Percentiles rank a stretch among this genome's conserved stretches.
Conservation (phyloP, 768 basidiomycete species). For the Lactifluus rugatus region DNA sequence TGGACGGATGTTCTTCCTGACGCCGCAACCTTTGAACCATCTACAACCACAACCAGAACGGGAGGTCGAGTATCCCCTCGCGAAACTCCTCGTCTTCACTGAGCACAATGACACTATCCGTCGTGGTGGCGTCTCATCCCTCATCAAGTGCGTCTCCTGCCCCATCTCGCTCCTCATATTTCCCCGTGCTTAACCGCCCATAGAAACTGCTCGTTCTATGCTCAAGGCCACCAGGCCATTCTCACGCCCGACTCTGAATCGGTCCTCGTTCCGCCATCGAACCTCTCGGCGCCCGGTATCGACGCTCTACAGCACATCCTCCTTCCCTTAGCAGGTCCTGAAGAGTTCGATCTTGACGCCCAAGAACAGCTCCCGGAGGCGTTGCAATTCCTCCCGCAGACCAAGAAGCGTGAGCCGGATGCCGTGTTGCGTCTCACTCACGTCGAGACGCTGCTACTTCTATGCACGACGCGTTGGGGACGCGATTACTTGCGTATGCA, state of each 20-base stretch:
- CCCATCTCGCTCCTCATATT: background rate
- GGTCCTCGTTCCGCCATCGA: conserved; percentile 50
- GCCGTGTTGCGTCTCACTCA: conserved; percentile 65
- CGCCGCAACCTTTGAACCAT: conserved; percentile 47
- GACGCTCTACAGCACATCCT: conserved; percentile 79
- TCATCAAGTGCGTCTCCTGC: conserved; percentile 56
- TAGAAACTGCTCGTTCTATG: conserved; percentile 75
- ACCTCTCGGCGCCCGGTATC: conserved; percentile 58
- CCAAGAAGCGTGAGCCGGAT: conserved; percentile 79
- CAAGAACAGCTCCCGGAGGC: conserved; percentile 79
- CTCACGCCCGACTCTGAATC: conserved; percentile 52
- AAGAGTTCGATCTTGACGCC: conserved; percentile 90
- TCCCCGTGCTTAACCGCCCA: conserved; percentile 12
- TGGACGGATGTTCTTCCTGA: conserved; percentile 74
- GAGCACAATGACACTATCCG: conserved; percentile 84
- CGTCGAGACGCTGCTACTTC: conserved; percentile 80
- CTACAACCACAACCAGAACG: conserved; percentile 34
- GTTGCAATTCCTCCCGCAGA: conserved; percentile 79
- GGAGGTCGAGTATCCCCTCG: conserved; percentile 65
- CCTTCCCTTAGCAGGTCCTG: conserved; percentile 86
- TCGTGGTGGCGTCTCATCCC: conserved; percentile 76
- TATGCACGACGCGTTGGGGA: conserved; percentile 86
- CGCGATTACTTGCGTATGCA: conserved; percentile 68
- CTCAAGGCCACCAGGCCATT: conserved; percentile 58
- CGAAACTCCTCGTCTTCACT: conserved; percentile 77